Conservation (phyloP, 2,329 filamentous ascomycete genomes). For the Colletotrichum filicis region DNA sequence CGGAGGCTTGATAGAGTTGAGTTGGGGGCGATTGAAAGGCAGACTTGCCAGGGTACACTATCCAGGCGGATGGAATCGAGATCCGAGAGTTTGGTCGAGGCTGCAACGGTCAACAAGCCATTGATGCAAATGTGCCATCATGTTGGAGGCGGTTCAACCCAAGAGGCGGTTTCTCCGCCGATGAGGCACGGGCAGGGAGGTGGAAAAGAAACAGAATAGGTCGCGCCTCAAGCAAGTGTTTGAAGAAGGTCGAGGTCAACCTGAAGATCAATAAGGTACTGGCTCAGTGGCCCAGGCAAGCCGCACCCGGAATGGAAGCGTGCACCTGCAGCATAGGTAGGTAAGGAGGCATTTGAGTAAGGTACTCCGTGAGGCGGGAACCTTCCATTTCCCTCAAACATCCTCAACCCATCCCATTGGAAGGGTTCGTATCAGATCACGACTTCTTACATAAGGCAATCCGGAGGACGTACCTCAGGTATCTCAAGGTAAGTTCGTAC, state of each 20-base stretch:
- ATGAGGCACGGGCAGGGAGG: constrained; percentile 25
- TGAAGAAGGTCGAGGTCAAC: not conserved
- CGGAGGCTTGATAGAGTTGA: not conserved
- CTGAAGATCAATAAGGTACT: not conserved
- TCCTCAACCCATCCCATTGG: too few relatives aligned
- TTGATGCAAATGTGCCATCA: constrained; percentile 25
- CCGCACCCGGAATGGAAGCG: too few relatives aligned
- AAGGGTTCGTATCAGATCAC: too few relatives aligned
- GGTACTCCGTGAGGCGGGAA: too few relatives aligned
- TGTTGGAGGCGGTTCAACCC: constrained; percentile 21
- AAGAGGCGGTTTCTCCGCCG: constrained; percentile 26
- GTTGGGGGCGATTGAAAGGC: not conserved
- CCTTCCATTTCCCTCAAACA: too few relatives aligned
- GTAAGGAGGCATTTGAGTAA: too few relatives aligned
- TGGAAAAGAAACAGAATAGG: constrained; percentile 6
- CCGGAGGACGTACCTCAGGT: too few relatives aligned
- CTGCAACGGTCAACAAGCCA: constrained; percentile 32
- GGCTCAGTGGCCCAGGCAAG: too few relatives aligned
- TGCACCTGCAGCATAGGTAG: too few relatives aligned
- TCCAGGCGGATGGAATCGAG: constrained; percentile 2
- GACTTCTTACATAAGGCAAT: too few relatives aligned
- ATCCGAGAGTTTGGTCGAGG: constrained; percentile 26
- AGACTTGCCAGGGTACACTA: constrained; percentile 22
- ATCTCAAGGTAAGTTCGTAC: too few relatives aligned
- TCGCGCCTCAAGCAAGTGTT: not conserved